Conservation (phyloP, 768 basidiomycete species). For the Serpula lacrymans region DNA sequence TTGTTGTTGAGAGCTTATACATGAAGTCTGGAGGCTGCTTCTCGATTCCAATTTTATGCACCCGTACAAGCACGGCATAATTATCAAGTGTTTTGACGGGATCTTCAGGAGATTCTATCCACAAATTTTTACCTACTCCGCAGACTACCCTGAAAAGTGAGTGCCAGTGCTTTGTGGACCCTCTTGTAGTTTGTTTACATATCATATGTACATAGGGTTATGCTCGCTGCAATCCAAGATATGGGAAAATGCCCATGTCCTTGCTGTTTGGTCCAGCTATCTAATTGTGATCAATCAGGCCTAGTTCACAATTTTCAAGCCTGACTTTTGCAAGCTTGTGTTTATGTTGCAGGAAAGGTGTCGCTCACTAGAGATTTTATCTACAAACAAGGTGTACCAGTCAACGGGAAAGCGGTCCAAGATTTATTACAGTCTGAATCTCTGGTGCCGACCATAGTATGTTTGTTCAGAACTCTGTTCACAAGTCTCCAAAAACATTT, state of each 20-base stretch:
- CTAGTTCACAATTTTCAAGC: slow-evolving; percentile 5
- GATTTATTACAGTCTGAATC: slow-evolving; percentile 7
- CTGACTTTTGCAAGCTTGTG: background rate
- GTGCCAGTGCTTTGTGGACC: slow-evolving; percentile 1
- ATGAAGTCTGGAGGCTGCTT: slow-evolving; percentile 15
- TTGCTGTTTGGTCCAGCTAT: slow-evolving; percentile 18
- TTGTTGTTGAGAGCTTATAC: slow-evolving; percentile 15
- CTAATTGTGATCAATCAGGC: slow-evolving; percentile 11
- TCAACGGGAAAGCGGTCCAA: slow-evolving; percentile 10
- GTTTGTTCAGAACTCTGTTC: background rate
- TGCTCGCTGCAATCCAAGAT: slow-evolving; percentile 25
- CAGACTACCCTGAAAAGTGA: slow-evolving; percentile 38
- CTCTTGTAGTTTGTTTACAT: too few relatives aligned
- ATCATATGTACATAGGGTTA: slow-evolving; percentile 18
- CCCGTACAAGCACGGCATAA: slow-evolving; percentile 20
- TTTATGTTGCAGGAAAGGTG: slow-evolving; percentile 4
- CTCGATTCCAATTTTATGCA: slow-evolving; percentile 17
- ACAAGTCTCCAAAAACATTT: background rate
- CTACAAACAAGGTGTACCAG: slow-evolving; percentile 9
- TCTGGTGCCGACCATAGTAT: slow-evolving; percentile 10
- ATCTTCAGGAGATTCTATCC: slow-evolving; percentile 18
- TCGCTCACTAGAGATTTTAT: slow-evolving; percentile 1
- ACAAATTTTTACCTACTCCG: slow-evolving; percentile 29
- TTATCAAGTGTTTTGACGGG: slow-evolving; percentile 20
- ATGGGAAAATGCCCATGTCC: slow-evolving; percentile 30